Base-by-base conservation (phyloP, 371 early-diverging fungal genomes). In the Mortierella sp. region DNA sequence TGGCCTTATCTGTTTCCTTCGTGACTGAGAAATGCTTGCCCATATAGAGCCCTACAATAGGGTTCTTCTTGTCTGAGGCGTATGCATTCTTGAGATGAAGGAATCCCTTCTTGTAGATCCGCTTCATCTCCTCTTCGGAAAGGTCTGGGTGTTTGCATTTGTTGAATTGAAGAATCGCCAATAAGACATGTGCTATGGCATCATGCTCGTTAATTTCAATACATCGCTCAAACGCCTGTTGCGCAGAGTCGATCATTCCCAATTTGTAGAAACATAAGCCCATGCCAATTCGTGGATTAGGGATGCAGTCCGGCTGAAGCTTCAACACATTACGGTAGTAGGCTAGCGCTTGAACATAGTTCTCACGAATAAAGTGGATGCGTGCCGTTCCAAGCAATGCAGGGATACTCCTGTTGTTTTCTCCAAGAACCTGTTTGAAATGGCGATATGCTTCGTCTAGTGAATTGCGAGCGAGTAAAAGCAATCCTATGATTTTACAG, bases 261-360 rank as follows among this genome's bases (percentile, higher is more conserved):
- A 96, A 86, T 55, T 89, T 89, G 61, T 90, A 87, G 84, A 91
- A 95, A 72, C 97, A 96, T 57, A 95, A 85, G 4, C 95, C 97
- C 72, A 98, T 95, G 23, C 95, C 92, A n/a, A 96, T 74, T 19
- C 97, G 91, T 47, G 93, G 90, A 66, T 96, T 95, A 4, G 93
- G 93, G 66, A 84, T 49, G 76, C 88, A 72, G 65, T 86, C 76
- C 23, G 93, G 89, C 59, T 83, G 40, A 67, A 90, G 66, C 26
- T 63, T 80, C 10, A 96, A 85, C 0, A 94, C 90, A n/a, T 83
- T 87, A 71, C 96, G 96, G 72, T 95, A 98, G 9, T 82, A 75
- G 17, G 76, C 82, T 43, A 96, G 84, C 1, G 96, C 93, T 17
- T 82, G 76, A 53, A 86, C 87, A 78, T 89, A 92, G 61, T 89